Evolutionary conservation across 352 stramenopile species (phyloP), one percentile per base, ranked within the genome.

Genomic region (Pythium aquatile): DNA sequence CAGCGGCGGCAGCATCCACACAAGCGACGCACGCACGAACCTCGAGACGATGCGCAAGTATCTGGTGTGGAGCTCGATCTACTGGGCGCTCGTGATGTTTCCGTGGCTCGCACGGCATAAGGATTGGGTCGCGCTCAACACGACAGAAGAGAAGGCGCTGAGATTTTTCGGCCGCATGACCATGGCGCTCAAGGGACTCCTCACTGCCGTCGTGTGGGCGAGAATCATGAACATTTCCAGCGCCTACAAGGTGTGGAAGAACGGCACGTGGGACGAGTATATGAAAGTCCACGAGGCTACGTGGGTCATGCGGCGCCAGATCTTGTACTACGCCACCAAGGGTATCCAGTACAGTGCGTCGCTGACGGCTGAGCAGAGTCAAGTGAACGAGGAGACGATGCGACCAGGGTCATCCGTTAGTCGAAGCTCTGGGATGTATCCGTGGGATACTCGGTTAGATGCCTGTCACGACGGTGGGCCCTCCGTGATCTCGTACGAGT

Each of bases 191-290:
- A 86, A 91, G 61, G 85, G 87, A 5, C 78, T 77, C 3, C 69
- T 88, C 37, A 81, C 74, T 9, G 84, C 84, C 8, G 74, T 91
- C 59, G 73, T 90, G 13, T 96, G 86, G 83, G 76, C 76, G 2
- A 77, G 81, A 30, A 76, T 87, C 39, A 90, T 89, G 66, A 74
- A 77, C 14, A 73, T 88, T 13, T 59, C 75, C 4, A 81, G 77
- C 46, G 88, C 85, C 17, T 92, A 87, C 63, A 73, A 76, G 42
- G 63, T 96, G 28, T 96, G 87, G 87, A 77, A 79, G 28, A 76
- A 88, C 49, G 83, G 79, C 6, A 88, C 90, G 46, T 96, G 86
- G 84, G 87, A 96, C 61, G 81, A 90, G 58, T 93, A 93, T 63
- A 82, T 96, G 37, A 91, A 93, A 58, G 74, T 91, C 26, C 88